Conservation (phyloP, 2,329 filamentous ascomycete species). For the Trichoderma cornu-damae region DNA sequence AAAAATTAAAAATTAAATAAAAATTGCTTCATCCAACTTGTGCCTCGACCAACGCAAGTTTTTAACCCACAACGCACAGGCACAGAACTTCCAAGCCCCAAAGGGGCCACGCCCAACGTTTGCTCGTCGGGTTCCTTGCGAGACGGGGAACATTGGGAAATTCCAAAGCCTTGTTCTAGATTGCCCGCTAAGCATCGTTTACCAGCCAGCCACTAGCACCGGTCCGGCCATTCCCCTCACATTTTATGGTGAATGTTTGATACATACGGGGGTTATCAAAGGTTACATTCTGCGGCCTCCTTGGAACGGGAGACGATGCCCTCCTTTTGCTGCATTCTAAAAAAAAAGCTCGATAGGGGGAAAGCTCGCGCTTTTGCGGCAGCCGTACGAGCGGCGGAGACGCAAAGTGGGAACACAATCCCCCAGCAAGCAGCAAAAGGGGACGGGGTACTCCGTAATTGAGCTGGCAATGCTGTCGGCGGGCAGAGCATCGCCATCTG, state of each 20-base stretch:
- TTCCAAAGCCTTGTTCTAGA: neutral
- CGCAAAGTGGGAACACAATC: neutral
- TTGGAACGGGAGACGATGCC: too few relatives aligned
- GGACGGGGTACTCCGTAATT: neutral
- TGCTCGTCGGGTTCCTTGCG: neutral
- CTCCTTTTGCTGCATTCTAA: neutral
- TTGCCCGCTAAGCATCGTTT: constrained; percentile 8
- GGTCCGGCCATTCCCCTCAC: constrained; percentile 4
- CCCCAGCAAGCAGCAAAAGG: neutral
- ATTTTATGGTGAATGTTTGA: too few relatives aligned
- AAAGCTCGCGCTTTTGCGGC: too few relatives aligned
- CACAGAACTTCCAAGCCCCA: neutral
- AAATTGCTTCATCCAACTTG: too few relatives aligned
- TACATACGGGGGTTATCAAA: too few relatives aligned
- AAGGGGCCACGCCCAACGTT: neutral
- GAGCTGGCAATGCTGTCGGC: neutral
- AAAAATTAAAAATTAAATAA: too few relatives aligned
- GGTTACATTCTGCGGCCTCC: too few relatives aligned
- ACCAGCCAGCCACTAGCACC: neutral
- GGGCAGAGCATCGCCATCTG: neutral
- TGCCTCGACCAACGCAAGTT: neutral
- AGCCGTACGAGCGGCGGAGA: neutral
- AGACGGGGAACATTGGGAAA: neutral
- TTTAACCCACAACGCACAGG: neutral
- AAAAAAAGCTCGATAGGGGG: neutral